These are phyloP conservation scores for Coemansia sp. DNA, from an alignment of 192 early-diverging fungal genomes.

Conservation along the genomic window DNA sequence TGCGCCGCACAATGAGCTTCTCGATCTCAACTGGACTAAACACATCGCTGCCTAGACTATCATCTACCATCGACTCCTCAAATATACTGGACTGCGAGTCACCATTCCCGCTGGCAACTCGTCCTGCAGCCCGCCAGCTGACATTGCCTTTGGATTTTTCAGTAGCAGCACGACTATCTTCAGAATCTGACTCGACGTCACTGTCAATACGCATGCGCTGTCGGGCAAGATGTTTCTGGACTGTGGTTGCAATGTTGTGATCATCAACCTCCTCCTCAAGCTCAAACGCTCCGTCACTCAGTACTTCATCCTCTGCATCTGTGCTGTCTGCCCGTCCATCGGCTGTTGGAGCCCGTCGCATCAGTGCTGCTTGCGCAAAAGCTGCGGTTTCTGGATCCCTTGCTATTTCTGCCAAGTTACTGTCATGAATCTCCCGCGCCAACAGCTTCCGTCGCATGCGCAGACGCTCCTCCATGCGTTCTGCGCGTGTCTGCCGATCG, in stretches of 20 bases:
- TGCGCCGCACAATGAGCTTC: slow-evolving; percentile 40
- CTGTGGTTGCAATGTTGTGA: slow-evolving; percentile 9
- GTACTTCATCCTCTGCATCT: slow-evolving; percentile 19
- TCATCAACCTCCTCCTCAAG: slow-evolving; percentile 44
- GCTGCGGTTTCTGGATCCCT: slow-evolving; percentile 55
- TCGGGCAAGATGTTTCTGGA: slow-evolving; percentile 26
- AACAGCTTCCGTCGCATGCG: slow-evolving; percentile 19
- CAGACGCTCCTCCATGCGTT: slow-evolving; percentile 47
- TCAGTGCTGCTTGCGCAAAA: slow-evolving; percentile 52
- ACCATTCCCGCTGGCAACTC: not conserved
- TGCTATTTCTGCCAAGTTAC: slow-evolving; percentile 41
- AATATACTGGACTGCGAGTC: slow-evolving; percentile 6
- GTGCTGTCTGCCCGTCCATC: slow-evolving; percentile 1
- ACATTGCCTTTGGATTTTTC: not conserved
- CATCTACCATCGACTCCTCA: not conserved
- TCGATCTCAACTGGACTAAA: slow-evolving; percentile 39
- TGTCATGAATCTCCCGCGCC: slow-evolving; percentile 43
- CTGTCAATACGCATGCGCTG: slow-evolving; percentile 19
- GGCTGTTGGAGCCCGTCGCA: slow-evolving; percentile 33
- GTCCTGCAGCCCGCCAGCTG: not conserved
- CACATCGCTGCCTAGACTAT: slow-evolving; percentile 12
- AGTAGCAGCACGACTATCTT: not conserved
- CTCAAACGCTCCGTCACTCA: slow-evolving; percentile 17
- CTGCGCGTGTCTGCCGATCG: slow-evolving; percentile 41
- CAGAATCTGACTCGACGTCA: slow-evolving; percentile 23